Conservation (phyloP, 306 rosid genomes). For the Lablab purpureus region DNA sequence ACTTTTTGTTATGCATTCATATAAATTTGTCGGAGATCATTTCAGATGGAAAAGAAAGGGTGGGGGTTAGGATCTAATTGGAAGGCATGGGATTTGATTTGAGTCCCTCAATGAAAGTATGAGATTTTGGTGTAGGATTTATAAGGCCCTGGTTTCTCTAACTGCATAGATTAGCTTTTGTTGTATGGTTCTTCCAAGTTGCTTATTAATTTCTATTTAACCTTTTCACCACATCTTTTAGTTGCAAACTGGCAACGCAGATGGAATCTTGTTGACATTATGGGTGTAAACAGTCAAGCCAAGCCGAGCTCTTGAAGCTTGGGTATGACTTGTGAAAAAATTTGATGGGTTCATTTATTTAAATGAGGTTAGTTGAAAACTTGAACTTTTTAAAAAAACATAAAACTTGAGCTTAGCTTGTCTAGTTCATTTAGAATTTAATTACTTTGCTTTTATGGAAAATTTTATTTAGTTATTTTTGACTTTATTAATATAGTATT, state of each 20-base stretch:
- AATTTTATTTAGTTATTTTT: too few species aligned
- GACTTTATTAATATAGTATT: too few species aligned
- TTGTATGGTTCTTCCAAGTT: neutral
- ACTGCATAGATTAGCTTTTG: neutral
- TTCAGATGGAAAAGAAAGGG: slow-evolving; percentile 17
- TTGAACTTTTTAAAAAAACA: too few species aligned
- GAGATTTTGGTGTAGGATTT: neutral
- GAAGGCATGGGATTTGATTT: neutral
- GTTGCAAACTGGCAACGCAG: neutral
- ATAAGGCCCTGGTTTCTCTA: neutral
- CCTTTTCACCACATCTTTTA: neutral
- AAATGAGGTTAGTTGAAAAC: too few species aligned
- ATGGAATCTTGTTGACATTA: too few species aligned
- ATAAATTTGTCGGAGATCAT: slow-evolving; percentile 8
- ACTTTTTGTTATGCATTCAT: slow-evolving; percentile 8
- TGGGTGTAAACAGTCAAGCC: too few species aligned
- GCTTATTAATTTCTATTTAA: neutral
- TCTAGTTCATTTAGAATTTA: too few species aligned
- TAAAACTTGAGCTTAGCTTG: too few species aligned
- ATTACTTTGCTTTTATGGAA: too few species aligned
- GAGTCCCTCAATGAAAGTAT: neutral
- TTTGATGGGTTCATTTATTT: too few species aligned
- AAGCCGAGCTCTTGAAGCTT: too few species aligned
- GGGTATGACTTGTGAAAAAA: too few species aligned
- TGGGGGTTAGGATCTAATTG: neutral